Base-by-base conservation (phyloP, 352 stramenopile genomes). In the Globisporangium perplexum region DNA sequence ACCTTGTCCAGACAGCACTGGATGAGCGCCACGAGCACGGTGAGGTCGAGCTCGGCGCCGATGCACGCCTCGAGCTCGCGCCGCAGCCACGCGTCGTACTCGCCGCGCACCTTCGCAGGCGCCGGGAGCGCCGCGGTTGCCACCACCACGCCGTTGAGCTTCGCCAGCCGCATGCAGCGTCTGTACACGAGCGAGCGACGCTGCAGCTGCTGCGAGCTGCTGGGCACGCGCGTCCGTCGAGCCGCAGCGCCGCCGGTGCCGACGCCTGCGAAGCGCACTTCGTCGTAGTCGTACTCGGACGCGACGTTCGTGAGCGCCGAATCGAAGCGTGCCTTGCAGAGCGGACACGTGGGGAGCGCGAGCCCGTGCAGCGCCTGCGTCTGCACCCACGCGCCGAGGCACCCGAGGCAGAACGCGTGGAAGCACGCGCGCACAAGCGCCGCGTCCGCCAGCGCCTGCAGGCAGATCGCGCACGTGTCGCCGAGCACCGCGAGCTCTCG, bases 371-470 rank as follows among this genome's bases (percentile, higher is more conserved):
- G 57, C 28, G 68, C 73, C 47, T 84, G 53, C 55, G 72, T 86
- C 24, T 71, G 60, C 47, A 70, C 69, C 81, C 81, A 91, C 12
- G 66, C 77, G 42, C 67, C 74, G 15, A 91, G 47, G 55, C 81
- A 91, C 55, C 73, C 72, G 58, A 72, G 72, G 58, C 81, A 91
- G 63, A 85, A 91, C 8, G 88, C 78, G 58, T 91, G 81, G 44
- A 78, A 82, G 59, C 81, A 91, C 17, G 43, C 36, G 7, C 62
- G 68, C 7, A 88, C 52, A 72, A 91, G 88, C 49, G 79, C 76
- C 0, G 81, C 47, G 51, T 80, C 70, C n/a, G 58, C 60, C 0
- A 89, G 64, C 0, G 53, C 66, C 53, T 89, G 72, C 15, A 91
- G 65, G 30, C 81, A 91, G 47, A 91, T 91, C 1, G 81, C 55